These are phyloP conservation scores for Carpinus viminea DNA, from an alignment of 306 rosid species.

Conservation along the genomic window DNA sequence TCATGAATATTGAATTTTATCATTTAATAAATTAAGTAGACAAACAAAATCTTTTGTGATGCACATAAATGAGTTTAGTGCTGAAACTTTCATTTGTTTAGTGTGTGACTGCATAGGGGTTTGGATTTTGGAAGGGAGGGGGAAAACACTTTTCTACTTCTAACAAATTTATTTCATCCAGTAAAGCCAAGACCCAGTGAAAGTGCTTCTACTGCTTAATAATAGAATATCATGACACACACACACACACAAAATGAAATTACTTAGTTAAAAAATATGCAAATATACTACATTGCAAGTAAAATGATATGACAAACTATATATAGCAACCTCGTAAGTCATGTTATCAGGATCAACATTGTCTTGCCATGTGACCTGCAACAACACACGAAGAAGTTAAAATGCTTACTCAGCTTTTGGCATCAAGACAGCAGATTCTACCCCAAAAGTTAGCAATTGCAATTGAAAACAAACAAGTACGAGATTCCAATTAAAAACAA, in stretches of 20 bases:
- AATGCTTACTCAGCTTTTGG: slow-evolving; percentile 3
- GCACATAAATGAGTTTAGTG: neutral
- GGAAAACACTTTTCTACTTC: neutral
- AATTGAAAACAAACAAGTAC: neutral
- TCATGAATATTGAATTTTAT: neutral
- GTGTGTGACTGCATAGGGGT: neutral
- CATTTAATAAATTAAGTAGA: neutral
- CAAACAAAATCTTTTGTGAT: neutral
- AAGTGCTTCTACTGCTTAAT: neutral
- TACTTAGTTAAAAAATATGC: neutral
- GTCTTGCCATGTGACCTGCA: slow-evolving; percentile 83
- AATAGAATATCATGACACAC: neutral
- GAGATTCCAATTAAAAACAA: neutral
- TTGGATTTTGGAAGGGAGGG: no score
- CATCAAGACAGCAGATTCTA: neutral
- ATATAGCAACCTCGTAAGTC: slow-evolving; percentile 78
- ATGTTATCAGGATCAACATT: slow-evolving; percentile 79
- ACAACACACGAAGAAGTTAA: slow-evolving; percentile 24
- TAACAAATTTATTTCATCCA: neutral
- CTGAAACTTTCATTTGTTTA: neutral
- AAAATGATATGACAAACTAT: slow-evolving; percentile 4
- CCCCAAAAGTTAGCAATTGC: neutral
- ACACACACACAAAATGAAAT: neutral
- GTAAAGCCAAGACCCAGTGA: neutral
- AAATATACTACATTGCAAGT: no score